Conservation (phyloP, 495 filamentous ascomycete species). For the Aspergillus affinis region DNA sequence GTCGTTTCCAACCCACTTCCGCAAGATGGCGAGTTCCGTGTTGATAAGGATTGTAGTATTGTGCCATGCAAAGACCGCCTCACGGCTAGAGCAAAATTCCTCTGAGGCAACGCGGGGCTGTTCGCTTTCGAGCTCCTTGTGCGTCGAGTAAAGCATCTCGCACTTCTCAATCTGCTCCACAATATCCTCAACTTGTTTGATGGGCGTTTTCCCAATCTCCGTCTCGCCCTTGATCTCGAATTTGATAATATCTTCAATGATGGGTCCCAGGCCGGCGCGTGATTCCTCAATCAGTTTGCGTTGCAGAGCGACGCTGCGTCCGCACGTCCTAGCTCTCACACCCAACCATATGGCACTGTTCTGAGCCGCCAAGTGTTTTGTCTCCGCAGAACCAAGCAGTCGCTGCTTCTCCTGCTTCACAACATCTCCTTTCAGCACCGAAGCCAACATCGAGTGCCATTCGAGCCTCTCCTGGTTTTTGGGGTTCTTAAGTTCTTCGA, state of each 20-base stretch:
- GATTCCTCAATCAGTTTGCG: conserved; percentile 79
- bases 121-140: conserved; percentile 64
- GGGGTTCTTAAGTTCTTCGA: conserved; percentile 85
- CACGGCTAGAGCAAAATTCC: conserved; percentile 74
- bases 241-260: conserved; percentile 81
- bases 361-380: conserved; percentile 66
- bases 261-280: conserved; percentile 61
- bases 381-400: conserved; percentile 79
- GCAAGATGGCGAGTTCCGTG: conserved; percentile 84
- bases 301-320: conserved; percentile 79
- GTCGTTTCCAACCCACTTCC: conserved; percentile 94
- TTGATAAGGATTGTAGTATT: conserved; percentile 98
- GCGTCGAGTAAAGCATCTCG: conserved; percentile 80
- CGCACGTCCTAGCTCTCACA: conserved; percentile 76
- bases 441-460: conserved; percentile 97
- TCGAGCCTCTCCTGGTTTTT: conserved; percentile 89
- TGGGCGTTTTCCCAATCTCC: conserved; percentile 82
- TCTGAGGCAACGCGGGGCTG: conserved; percentile 72
- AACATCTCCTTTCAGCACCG: conserved; percentile 93
- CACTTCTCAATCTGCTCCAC: conserved; percentile 85
- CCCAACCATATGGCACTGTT: conserved; percentile 90
- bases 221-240: conserved; percentile 94
- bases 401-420: conserved; percentile 97
- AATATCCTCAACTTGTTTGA: conserved; percentile 84
- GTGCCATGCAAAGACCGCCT: conserved; percentile 90